Base-by-base conservation (phyloP, 441 rosid genomes). In the Euphorbia celastroides region DNA sequence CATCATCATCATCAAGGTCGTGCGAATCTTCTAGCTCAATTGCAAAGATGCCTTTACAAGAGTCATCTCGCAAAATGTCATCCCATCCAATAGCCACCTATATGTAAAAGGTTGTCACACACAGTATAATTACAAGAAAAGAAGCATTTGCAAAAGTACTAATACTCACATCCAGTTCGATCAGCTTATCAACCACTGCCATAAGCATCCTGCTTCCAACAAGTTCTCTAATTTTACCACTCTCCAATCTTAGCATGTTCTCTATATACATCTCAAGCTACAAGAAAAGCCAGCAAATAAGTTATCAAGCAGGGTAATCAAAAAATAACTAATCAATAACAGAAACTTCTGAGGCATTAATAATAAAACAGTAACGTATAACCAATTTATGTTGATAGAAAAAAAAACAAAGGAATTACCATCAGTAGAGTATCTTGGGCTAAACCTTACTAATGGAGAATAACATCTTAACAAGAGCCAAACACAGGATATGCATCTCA, bases 21-120 rank as follows among this genome's bases (percentile, higher is more conserved):
- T 77, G 79, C 41, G 64, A 65, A 60, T 85, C 91, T 74, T 81
- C 87, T 55, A 84, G 77, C 75, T 93, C 98, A 82, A 87, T 87
- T 70, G 84, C 82, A 81, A 93, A 93, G 65, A 93, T 82, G 60
- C 90, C 93, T 86, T 74, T 87, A 56, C 68, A 72, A 22, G 85
- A 81, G 65, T 90, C 94, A 31, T 87, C 93, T 72, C 77, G 80
- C 66, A 81, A 73, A 62, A 82, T 84, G 70, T 85, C 88, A 75
- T 88, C 91, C 88, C 91, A 82, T 57, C 82, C 86, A 64, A 93
- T 93, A 68, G 81, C 86, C 71, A 87, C 75, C 96, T 93, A 62
- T 11, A 28, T 9, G 31, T 19, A 16, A 13, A 31, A 36, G 54
- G 10, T 3, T 30, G 32, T 28, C 26, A 3, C 16, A 44, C 0